Conservation (phyloP, 148 eudicot species). For the Rhododendron molle region DNA sequence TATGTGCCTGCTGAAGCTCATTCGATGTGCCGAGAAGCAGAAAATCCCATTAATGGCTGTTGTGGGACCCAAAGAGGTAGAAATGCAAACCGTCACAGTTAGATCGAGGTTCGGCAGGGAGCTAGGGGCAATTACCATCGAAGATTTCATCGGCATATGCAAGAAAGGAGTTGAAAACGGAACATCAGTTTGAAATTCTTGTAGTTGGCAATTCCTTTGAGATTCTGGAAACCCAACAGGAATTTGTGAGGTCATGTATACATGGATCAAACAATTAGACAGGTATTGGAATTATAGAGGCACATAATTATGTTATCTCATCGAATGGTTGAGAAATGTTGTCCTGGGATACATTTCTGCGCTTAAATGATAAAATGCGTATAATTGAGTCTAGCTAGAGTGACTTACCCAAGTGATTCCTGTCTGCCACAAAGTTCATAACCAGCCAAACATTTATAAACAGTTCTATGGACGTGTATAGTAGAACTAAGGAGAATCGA, state of each 20-base stretch:
- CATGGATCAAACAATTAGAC: background rate
- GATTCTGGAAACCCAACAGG: background rate
- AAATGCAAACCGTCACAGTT: conserved; percentile 66
- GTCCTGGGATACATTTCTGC: background rate
- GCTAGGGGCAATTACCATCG: conserved; percentile 59
- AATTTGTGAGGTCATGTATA: background rate
- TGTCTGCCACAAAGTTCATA: no score
- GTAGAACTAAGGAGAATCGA: no score
- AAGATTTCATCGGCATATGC: conserved; percentile 52
- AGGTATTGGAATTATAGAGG: background rate
- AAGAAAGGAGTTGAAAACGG: conserved; percentile 49
- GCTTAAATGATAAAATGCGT: background rate
- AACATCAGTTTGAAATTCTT: conserved; percentile 41
- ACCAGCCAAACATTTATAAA: no score
- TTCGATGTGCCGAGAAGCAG: conserved; percentile 84
- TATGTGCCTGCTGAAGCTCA: conserved; percentile 81
- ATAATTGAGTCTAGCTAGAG: background rate
- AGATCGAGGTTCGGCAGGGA: conserved; percentile 93
- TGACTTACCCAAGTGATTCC: no score
- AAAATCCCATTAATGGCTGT: conserved; percentile 91
- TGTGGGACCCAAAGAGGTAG: conserved; percentile 86
- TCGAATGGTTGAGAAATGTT: background rate
- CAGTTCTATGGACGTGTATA: no score
- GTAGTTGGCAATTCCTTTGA: background rate
- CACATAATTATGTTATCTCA: background rate